Base-by-base conservation (phyloP, 306 rosid genomes). In the Notholithocarpus densiflorus region DNA sequence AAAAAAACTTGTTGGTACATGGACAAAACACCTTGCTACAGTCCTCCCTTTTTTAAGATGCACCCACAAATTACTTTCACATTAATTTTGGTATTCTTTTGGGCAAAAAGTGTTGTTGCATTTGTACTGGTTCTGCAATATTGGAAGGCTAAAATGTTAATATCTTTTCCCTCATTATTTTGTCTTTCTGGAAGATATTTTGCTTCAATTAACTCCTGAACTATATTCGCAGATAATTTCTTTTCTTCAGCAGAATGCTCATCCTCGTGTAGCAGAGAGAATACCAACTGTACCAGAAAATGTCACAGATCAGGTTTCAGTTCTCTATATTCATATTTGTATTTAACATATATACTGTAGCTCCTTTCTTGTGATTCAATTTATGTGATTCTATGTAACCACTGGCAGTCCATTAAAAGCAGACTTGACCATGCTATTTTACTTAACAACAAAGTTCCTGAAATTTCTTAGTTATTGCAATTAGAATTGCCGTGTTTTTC, bases 211-310 rank as follows among this genome's bases (percentile, higher is more conserved):
- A 57, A 34, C 82, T 55, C 55, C 77, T 62, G 56, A 53, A 32
- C 53, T 11, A 61, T 69, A 56, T 68, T 81, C 53, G 82, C 94
- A 95, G 99, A 95, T 93, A 83, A 74, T 91, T 77, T 83, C 88
- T 77, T 95, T 95, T 84, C 90, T 95, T 73, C 92, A 89, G 91
- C 98, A 95, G 84, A 93, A 95, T 83, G 92, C 99, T 66, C 98
- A 93, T 88, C 89, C 98, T 74, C 93, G 99, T 24, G 99, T 93
- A 83, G 92, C 96, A 4, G 93, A 89, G 77, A 93, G 94, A 85
- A n/a, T 83, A 75, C 99, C 98, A 56, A 69, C 94, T 34, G 88
- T 93, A 32, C 98, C 99, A 20, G 98, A 95, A 87, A 95, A 95
- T 84, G 98, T 95, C 84, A 95, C 98, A 1, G 98, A 95, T 81